phyloP scores from a whole-genome alignment of 805 yeast species.

The Alloascoidea africana region DNA sequence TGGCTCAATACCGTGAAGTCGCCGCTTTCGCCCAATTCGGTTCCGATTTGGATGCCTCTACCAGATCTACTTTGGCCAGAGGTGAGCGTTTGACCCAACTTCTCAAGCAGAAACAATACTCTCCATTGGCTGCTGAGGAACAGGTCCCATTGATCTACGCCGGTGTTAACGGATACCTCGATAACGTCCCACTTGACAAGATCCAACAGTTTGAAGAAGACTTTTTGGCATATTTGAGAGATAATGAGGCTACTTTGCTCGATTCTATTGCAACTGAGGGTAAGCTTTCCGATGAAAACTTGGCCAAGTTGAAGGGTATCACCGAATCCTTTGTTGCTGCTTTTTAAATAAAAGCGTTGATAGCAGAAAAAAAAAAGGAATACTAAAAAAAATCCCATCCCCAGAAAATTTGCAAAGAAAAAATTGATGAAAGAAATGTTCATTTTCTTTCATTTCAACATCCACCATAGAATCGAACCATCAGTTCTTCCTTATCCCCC shows the following conservation, averaged over 20 bases:
- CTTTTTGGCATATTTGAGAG: slow-evolving; percentile 82
- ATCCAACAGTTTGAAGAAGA: slow-evolving; percentile 84
- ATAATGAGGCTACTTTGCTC: slow-evolving; percentile 77
- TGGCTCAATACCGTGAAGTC: slow-evolving; percentile 99
- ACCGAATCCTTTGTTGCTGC: slow-evolving; percentile 89
- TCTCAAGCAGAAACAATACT: slow-evolving; percentile 94
- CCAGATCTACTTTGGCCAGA: slow-evolving; percentile 97
- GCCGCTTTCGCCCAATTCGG: slow-evolving; percentile 99
- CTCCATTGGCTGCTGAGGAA: slow-evolving; percentile 96
- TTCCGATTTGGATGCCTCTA: slow-evolving; percentile 99
- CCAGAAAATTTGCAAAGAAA: too few relatives aligned
- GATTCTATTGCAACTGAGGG: slow-evolving; percentile 80
- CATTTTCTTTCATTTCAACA: too few relatives aligned
- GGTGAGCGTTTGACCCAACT: slow-evolving; percentile 99
- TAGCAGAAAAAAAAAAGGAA: too few relatives aligned
- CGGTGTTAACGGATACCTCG: slow-evolving; percentile 99
- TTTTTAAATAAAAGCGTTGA: slow-evolving; percentile 50
- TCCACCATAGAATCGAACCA: too few relatives aligned
- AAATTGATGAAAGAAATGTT: too few relatives aligned
- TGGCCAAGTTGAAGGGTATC: slow-evolving; percentile 78
- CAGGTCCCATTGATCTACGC: slow-evolving; percentile 98
- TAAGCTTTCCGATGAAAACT: slow-evolving; percentile 74
- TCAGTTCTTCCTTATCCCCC: too few relatives aligned
- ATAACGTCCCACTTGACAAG: slow-evolving; percentile 68
- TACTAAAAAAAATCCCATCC: too few relatives aligned